Evolutionary conservation across 2,329 filamentous ascomycete species (phyloP).

Genomic region (Fusarium piperis): DNA sequence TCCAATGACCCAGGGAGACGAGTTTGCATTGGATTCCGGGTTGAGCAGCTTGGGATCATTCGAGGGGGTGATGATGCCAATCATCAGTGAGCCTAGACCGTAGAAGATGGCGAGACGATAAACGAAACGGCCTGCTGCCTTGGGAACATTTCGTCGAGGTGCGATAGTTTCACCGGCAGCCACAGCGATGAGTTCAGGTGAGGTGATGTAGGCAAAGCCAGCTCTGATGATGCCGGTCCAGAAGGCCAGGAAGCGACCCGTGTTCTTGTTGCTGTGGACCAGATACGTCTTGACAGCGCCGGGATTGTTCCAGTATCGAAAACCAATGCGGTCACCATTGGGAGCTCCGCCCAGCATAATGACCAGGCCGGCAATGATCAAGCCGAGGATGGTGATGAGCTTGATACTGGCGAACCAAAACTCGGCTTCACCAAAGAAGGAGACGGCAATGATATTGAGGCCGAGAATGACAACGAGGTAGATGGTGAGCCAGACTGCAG

Average conservation of each 20-base stretch:
- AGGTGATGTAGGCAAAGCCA: conserved; percentile 70
- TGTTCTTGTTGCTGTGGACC: conserved; percentile 56
- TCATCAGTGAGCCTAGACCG: conserved; percentile 66
- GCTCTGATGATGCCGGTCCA: conserved; percentile 66
- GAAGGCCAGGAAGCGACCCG: conserved; percentile 66
- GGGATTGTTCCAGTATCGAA: conserved; percentile 50
- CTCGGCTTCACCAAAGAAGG: conserved; percentile 68
- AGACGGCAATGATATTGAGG: conserved; percentile 66
- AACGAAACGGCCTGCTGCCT: conserved; percentile 69
- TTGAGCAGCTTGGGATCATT: conserved; percentile 69
- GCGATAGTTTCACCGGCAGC: conserved; percentile 73
- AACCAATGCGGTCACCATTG: conserved; percentile 55
- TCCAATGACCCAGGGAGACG: conserved; percentile 72
- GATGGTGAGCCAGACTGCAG: conserved; percentile 68
- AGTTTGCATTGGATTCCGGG: conserved; percentile 62
- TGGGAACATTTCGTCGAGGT: conserved; percentile 72
- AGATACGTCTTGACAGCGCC: conserved; percentile 58
- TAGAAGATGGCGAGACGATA: conserved; percentile 73
- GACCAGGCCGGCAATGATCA: conserved; percentile 57
- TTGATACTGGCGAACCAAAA: conserved; percentile 71
- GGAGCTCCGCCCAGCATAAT: conserved; percentile 66
- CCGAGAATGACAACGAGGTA: conserved; percentile 62
- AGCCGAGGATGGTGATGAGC: conserved; percentile 65
- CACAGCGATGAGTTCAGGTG: conserved; percentile 70
- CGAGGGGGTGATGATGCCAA: conserved; percentile 71